Base-by-base conservation (phyloP, 257 asterid species). In the Solanum clarkiae region DNA sequence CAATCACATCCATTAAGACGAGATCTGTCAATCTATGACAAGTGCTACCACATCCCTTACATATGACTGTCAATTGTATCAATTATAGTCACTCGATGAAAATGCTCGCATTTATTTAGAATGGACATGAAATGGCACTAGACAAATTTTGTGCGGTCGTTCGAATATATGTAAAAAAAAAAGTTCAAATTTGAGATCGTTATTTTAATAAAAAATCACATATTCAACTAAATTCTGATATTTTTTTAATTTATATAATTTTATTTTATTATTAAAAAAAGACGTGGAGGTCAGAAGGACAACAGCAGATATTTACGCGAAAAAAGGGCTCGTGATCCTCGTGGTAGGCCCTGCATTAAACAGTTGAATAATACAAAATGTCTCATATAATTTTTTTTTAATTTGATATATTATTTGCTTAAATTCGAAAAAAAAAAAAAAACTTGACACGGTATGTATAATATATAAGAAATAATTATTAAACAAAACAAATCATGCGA, bases 111-210 rank as follows among this genome's bases (percentile, higher is more conserved):
- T 32, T 32, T 36, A 36, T 36, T 5, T 36, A 6, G 6, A 36
- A 36, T 36, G 42, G 4, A 36, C 1, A 36, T 36, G 42, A 36
- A 36, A 36, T 4, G 7, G 0, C 24, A 57, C 65, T 20, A 57
- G 2, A 4, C 1, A 57, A 20, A 57, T 0, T 57, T 4, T 4
- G 0, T 1, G 65, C 9, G 0, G 20, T 12, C 20, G 0, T 24
- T 57, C 14, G 11, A 57, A 20, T 5, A 18, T 57, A 1, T 20
- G 8, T 36, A 36, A 36, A 36, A 36, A 36, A 36, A 0, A 8
- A 0, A 0, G 20, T 57, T 8, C 20, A 1, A 3, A 3, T 12
- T 8, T 8, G 1, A 8, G 0, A 57, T 5, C 6, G 2, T 18
- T 0, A 57, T 9, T 9, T 20, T 1, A 57, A 9, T 20, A 4